A percentile compares a stretch with the other conserved stretches of the same genome.
Conservation (phyloP, 441 rosid genomes). For the Hypseocharis bilobata region DNA sequence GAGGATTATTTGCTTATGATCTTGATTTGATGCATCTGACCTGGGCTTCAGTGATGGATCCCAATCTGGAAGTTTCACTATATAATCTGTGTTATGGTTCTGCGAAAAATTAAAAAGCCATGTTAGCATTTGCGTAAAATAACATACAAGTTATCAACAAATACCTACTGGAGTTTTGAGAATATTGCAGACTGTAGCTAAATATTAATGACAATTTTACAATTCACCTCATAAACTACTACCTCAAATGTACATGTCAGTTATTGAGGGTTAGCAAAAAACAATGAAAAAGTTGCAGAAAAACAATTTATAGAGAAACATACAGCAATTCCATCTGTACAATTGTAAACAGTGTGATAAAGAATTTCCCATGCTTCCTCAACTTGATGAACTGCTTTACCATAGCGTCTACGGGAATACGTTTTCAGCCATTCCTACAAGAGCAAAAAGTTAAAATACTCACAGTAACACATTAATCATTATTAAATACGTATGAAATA, state of each 20-base stretch:
- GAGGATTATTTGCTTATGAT: constrained; percentile 24
- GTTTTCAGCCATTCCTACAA: constrained; percentile 74
- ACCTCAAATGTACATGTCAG: background rate
- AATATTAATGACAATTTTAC: background rate
- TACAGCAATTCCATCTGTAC: constrained; percentile 78
- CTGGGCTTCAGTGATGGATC: constrained; percentile 43
- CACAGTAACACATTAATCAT: background rate
- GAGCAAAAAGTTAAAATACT: constrained; percentile 15
- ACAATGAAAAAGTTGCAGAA: constrained; percentile 12
- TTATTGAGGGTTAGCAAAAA: background rate
- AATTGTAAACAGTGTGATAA: constrained; percentile 70
- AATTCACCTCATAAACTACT: background rate
- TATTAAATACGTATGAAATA: background rate
- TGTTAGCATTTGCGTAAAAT: background rate
- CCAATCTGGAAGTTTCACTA: constrained; percentile 89
- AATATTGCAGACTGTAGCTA: background rate
- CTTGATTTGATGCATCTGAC: constrained; percentile 27
- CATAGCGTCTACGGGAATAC: constrained; percentile 71
- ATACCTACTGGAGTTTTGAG: too few relatives aligned
- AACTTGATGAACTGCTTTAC: constrained; percentile 47
- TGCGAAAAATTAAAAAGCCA: constrained; percentile 28
- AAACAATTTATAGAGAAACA: constrained; percentile 21
- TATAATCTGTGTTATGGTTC: constrained; percentile 92
- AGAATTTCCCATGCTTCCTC: constrained; percentile 83
- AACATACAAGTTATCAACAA: background rate